These are phyloP conservation scores for Clonostachys rosea DNA, from an alignment of 2,329 filamentous ascomycete genomes.

Conservation along the genomic window DNA sequence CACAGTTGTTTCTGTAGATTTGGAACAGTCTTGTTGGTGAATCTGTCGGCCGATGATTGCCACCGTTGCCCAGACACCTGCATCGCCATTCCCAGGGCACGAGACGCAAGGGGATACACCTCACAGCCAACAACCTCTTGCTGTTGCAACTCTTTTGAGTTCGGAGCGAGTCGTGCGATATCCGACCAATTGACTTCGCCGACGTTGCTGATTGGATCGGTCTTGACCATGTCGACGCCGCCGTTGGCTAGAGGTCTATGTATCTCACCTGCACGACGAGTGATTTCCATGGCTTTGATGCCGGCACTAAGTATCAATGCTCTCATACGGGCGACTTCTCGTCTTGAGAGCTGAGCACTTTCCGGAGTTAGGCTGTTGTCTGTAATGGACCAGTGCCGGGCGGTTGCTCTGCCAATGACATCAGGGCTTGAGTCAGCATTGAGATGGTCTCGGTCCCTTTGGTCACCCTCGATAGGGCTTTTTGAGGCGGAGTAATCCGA, in stretches of 20 bases:
- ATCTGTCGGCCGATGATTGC: constrained; percentile 54
- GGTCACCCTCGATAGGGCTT: too few species aligned
- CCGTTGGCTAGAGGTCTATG: constrained; percentile 24
- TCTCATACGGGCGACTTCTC: constrained; percentile 76
- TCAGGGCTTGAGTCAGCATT: constrained; percentile 18
- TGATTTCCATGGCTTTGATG: constrained; percentile 84
- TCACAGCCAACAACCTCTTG: constrained; percentile 33
- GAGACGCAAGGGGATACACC: constrained; percentile 46
- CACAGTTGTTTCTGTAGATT: constrained; percentile 45
- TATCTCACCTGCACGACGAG: constrained; percentile 53
- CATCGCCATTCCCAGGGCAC: constrained; percentile 42
- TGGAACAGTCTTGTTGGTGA: constrained; percentile 52
- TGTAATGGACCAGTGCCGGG: constrained; percentile 47
- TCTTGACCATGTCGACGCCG: constrained; percentile 3
- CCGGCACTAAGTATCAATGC: constrained; percentile 77
- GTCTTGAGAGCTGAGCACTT: constrained; percentile 44
- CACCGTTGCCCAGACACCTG: constrained; percentile 46
- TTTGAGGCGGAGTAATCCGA: constrained; percentile 13
- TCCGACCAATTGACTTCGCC: constrained; percentile 31
- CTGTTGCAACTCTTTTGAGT: constrained; percentile 20
- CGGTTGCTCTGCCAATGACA: constrained; percentile 7
- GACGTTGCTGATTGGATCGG: constrained; percentile 12
- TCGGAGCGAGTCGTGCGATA: constrained; percentile 33
- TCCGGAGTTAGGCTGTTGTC: constrained; percentile 30
- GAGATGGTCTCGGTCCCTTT: constrained; percentile 7